Percentiles rank a stretch among this genome's conserved stretches.
Evolutionary conservation across 768 basidiomycete genomes (phyloP).

Genomic region (Paxillus ammoniavirescens): DNA sequence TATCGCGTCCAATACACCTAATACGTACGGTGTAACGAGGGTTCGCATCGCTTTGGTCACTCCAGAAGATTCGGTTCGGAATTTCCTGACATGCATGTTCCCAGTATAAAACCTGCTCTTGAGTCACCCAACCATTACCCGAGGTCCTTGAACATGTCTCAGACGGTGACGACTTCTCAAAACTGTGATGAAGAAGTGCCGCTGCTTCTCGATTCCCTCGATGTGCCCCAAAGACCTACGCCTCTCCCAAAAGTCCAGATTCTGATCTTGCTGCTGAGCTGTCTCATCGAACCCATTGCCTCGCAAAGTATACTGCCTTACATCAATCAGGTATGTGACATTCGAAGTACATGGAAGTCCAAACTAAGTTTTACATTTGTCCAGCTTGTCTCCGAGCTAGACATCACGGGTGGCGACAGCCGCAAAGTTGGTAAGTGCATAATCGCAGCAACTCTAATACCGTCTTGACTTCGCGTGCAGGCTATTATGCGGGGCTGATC

Average conservation of each 20-base stretch:
- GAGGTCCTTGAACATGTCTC: too few species aligned
- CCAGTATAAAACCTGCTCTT: too few species aligned
- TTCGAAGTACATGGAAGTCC: not conserved
- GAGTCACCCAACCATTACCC: too few species aligned
- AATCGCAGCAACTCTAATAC: constrained; percentile 11
- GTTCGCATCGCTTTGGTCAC: too few species aligned
- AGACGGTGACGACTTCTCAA: too few species aligned
- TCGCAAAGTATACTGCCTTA: constrained; percentile 47
- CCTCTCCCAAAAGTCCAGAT: constrained; percentile 40
- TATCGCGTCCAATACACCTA: too few species aligned
- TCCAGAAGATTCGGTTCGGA: too few species aligned
- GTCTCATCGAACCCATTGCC: constrained; percentile 34
- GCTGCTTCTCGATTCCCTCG: too few species aligned
- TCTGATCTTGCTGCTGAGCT: constrained; percentile 35
- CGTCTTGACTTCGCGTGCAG: constrained; percentile 33
- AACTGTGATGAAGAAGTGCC: too few species aligned
- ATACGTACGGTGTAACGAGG: too few species aligned
- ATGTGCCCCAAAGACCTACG: constrained; percentile 8
- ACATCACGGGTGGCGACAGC: constrained; percentile 24
- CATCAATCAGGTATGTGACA: constrained; percentile 35
- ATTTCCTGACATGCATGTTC: too few species aligned
- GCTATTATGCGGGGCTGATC: constrained; percentile 72
- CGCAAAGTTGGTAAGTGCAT: constrained; percentile 40
- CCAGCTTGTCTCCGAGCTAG: constrained; percentile 29
- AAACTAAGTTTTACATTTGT: not conserved